phyloP scores from a whole-genome alignment of 2,329 filamentous ascomycete species.

The Delphinella strobiligena region DNA sequence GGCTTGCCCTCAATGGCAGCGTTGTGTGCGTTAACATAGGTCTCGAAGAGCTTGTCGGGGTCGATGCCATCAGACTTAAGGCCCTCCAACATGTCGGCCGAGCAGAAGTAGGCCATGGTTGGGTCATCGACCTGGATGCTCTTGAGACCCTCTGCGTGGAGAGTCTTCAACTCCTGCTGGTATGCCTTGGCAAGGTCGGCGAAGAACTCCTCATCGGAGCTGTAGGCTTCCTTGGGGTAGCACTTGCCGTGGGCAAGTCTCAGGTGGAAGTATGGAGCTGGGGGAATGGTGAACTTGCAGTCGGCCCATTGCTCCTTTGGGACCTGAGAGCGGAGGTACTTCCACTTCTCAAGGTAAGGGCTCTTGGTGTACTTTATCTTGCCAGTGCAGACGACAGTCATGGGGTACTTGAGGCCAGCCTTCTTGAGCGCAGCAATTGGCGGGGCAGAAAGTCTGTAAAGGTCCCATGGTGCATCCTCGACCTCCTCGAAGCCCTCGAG shows the following conservation, averaged over 20 bases:
- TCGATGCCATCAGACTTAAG: conserved; percentile 23
- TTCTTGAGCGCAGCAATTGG: conserved; percentile 26
- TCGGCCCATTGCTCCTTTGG: conserved; percentile 22
- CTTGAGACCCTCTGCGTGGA: conserved; percentile 22
- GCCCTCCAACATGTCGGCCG: conserved; percentile 23
- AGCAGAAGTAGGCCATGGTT: conserved; percentile 27
- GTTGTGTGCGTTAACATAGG: conserved; percentile 26
- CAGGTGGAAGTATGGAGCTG: conserved; percentile 25
- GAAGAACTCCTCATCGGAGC: conserved; percentile 23
- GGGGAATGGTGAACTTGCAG: conserved; percentile 27
- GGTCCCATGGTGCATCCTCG: conserved; percentile 23
- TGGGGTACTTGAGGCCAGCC: conserved; percentile 26
- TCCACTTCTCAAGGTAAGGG: conserved; percentile 26
- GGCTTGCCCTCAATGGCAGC: conserved; percentile 23
- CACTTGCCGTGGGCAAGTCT: conserved; percentile 24
- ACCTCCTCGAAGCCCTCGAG: conserved; percentile 25
- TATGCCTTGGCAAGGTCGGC: conserved; percentile 23
- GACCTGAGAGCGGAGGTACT: conserved; percentile 19
- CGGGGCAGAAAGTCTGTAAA: conserved; percentile 22
- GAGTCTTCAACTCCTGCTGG: conserved; percentile 23
- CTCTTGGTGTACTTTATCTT: conserved; percentile 23
- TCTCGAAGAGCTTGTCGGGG: conserved; percentile 23
- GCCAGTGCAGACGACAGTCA: conserved; percentile 24
- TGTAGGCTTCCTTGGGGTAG: conserved; percentile 21
- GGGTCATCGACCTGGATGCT: conserved; percentile 28